These are phyloP conservation scores for Petunia secreta DNA, from an alignment of 257 asterid genomes.

Conservation along the genomic window DNA sequence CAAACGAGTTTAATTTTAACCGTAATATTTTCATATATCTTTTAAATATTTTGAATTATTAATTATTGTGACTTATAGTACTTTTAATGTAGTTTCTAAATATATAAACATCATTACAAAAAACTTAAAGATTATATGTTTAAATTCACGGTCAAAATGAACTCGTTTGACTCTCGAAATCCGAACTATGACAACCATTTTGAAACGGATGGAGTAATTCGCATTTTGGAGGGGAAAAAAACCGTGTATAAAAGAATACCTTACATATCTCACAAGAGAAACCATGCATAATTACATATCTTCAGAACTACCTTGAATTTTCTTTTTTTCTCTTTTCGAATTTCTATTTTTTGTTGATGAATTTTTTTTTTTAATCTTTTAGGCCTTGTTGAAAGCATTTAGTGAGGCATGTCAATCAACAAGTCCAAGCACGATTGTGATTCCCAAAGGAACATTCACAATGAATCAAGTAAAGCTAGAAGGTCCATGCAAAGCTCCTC, in stretches of 20 bases:
- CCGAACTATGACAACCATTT: too few species aligned
- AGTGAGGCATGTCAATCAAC: slow-evolving; percentile 38
- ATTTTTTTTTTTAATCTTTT: neutral
- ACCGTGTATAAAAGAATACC: neutral
- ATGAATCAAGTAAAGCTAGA: slow-evolving; percentile 31
- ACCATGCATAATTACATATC: neutral
- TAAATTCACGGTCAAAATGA: too few species aligned
- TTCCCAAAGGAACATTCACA: slow-evolving; percentile 34
- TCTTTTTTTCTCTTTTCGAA: neutral
- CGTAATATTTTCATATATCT: too few species aligned
- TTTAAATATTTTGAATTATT: too few species aligned
- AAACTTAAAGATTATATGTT: too few species aligned
- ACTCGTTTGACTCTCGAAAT: too few species aligned
- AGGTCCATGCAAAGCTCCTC: slow-evolving; percentile 43
- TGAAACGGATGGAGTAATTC: too few species aligned
- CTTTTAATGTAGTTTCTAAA: too few species aligned
- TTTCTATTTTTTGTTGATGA: neutral
- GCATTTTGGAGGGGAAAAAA: too few species aligned
- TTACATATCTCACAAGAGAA: neutral
- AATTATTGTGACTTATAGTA: too few species aligned
- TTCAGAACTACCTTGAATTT: neutral
- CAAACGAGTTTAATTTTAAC: too few species aligned
- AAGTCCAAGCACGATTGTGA: slow-evolving; percentile 32
- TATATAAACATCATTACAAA: too few species aligned
- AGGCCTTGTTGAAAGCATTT: slow-evolving; percentile 41